These are phyloP conservation scores for Phycomyces nitens DNA, from an alignment of 192 early-diverging fungal species.

Conservation along the genomic window DNA sequence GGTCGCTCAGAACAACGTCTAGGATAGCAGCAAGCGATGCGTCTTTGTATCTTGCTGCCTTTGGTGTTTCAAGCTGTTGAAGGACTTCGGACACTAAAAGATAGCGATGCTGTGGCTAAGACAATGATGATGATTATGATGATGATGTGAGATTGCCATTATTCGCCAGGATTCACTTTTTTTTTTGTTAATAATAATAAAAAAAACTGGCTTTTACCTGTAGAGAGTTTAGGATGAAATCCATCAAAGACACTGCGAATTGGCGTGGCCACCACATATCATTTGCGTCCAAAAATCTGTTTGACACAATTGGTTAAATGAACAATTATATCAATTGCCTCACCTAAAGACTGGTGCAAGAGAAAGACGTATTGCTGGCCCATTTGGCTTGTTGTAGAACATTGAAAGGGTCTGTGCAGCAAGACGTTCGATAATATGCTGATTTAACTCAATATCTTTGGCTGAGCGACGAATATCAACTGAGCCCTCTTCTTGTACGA, in stretches of 20 bases:
- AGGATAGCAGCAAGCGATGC: conserved; percentile 42
- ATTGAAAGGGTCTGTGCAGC: conserved; percentile 9
- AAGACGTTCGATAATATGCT: conserved; percentile 6
- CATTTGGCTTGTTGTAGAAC: conserved; percentile 16
- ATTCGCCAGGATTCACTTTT: not conserved
- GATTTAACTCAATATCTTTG: conserved; percentile 6
- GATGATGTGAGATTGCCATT: not conserved
- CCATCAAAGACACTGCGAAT: conserved; percentile 23
- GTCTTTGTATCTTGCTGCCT: conserved; percentile 25
- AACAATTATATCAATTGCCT: not conserved
- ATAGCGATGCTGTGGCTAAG: conserved; percentile 48
- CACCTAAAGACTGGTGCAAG: conserved; percentile 24
- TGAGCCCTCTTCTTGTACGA: conserved; percentile 2
- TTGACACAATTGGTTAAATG: not conserved
- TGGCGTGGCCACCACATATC: conserved; percentile 33
- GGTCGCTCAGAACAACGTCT: conserved; percentile 37
- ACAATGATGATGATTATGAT: not conserved
- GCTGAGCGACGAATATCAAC: conserved; percentile 12
- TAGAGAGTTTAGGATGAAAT: conserved; percentile 27
- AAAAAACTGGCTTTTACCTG: conserved; percentile 20
- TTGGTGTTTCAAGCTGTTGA: conserved; percentile 33
- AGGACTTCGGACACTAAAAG: conserved; percentile 48
- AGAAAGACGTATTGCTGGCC: conserved; percentile 13
- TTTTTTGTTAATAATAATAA: conserved; percentile 11
- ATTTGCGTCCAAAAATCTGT: conserved; percentile 27